Base-by-base conservation (phyloP, 2,329 filamentous ascomycete species). In the Cordyceps tenuipes region DNA sequence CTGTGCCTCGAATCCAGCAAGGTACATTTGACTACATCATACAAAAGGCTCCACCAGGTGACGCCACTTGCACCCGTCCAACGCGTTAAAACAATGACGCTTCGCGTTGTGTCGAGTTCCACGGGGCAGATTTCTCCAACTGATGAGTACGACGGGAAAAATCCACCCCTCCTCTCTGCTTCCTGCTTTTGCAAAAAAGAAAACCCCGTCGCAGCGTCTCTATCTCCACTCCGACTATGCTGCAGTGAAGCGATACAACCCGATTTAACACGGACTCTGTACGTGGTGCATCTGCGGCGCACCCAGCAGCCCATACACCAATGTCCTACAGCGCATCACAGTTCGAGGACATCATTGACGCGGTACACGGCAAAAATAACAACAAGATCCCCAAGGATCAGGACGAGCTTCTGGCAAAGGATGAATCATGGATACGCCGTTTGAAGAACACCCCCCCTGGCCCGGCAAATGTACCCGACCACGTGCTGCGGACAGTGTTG, bases 361-460 rank as follows among this genome's bases (percentile, higher is more conserved):
- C 70, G 41, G 62, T 73, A 47, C 49, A 64, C 49, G 69, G 66
- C 12, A 68, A 67, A 7, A 69, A 62, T 13, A 62, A 71, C 21
- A 61, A 70, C 19, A 69, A 59, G 26, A 69, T 79, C 7, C 73
- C 76, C 0, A 69, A 66, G 17, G 71, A 76, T 46, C 78, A 80
- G 63, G 68, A 68, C 29, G 57, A 58, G 4, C 65, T 79, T 2
- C 66, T 79, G 1, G 69, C 73, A 2, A 60, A 64, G 0, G 54
- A 67, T 3, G 67, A 71, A 56, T 69, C 76, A 1, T 79, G 77
- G 77, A 69, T 68, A 3, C 63, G 68, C 3, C 64, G 67, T 43
- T 53, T 68, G 6, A 67, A 64, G 48, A 64, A 64, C 15, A 62
- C 61, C 9, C 63, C 64, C 19, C 66, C 68, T 10, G 68, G 67